Evolutionary conservation across 352 stramenopile species (phyloP).

Genomic region (Globisporangium yorkense): DNA sequence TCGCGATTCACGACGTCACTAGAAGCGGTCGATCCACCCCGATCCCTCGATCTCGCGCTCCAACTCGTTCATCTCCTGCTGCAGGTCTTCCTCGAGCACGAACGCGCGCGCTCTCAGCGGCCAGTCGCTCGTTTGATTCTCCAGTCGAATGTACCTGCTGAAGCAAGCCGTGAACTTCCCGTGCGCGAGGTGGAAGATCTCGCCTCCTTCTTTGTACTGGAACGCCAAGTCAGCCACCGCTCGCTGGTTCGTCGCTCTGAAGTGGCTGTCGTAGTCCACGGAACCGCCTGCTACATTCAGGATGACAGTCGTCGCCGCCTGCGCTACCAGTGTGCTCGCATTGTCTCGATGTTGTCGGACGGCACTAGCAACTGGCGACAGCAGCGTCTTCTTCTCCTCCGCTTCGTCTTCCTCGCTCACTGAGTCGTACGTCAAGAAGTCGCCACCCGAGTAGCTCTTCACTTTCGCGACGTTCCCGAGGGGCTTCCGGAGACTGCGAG

Average conservation of each 20-base stretch:
- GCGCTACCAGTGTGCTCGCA: not conserved
- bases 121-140: constrained; percentile 35
- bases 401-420: not conserved
- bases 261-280: not conserved
- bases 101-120: constrained; percentile 44
- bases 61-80: constrained; percentile 41
- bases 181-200: constrained; percentile 31
- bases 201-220: constrained; percentile 37
- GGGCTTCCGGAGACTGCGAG: not conserved
- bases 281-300: not conserved
- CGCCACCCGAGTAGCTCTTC: constrained; percentile 7
- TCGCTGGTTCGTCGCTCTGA: constrained; percentile 14
- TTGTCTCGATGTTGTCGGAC: not conserved
- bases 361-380: not conserved
- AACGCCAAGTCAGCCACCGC: constrained; percentile 27
- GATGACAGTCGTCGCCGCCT: not conserved
- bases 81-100: constrained; percentile 56
- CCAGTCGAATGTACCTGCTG: constrained; percentile 55
- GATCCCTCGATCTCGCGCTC: constrained; percentile 15
- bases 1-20: not conserved
- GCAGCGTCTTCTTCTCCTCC: not conserved
- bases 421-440: constrained; percentile 1
- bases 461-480: constrained; percentile 1
- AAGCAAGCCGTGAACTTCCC: constrained; percentile 45
- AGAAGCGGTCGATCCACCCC: constrained; percentile 13